Conservation (phyloP, 1,139 yeast species). For the Candida sanyaensis region DNA sequence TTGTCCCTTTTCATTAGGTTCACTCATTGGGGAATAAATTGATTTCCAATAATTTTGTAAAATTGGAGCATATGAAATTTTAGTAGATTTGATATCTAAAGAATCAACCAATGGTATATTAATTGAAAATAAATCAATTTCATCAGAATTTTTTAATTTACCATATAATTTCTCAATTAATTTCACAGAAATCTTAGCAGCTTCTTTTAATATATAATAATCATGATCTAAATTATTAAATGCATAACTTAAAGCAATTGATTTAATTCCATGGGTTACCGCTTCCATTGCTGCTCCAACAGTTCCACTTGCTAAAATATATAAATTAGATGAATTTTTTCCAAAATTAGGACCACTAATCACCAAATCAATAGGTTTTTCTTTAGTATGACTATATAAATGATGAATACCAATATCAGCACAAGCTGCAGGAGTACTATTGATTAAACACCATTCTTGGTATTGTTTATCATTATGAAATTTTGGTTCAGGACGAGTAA, state of each 20-base stretch:
- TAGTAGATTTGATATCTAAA: constrained; percentile 53
- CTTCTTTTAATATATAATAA: constrained; percentile 56
- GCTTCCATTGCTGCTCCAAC: constrained; percentile 98
- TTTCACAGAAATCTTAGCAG: constrained; percentile 67
- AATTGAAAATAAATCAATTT: constrained; percentile 74
- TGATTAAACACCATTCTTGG: constrained; percentile 83
- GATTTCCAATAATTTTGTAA: constrained; percentile 79
- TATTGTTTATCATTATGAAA: constrained; percentile 29
- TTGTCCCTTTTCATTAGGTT: constrained; percentile 25
- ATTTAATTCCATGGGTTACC: constrained; percentile 70
- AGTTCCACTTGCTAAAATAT: constrained; percentile 92
- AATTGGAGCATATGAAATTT: constrained; percentile 72
- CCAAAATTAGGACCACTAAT: constrained; percentile 96
- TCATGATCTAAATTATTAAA: constrained; percentile 60
- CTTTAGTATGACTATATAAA: constrained; percentile 48
- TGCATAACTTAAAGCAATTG: constrained; percentile 85
- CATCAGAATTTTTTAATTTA: constrained; percentile 50
- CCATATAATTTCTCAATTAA: constrained; percentile 58
- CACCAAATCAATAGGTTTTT: constrained; percentile 74
- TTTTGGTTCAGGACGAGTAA: constrained; percentile 42
- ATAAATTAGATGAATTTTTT: constrained; percentile 86
- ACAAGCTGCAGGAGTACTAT: constrained; percentile 96
- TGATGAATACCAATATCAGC: constrained; percentile 88
- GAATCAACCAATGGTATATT: constrained; percentile 73
- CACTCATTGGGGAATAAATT: constrained; percentile 36